Evolutionary conservation across 2,329 filamentous ascomycete genomes (phyloP).

Genomic region (Fusarium longipes): DNA sequence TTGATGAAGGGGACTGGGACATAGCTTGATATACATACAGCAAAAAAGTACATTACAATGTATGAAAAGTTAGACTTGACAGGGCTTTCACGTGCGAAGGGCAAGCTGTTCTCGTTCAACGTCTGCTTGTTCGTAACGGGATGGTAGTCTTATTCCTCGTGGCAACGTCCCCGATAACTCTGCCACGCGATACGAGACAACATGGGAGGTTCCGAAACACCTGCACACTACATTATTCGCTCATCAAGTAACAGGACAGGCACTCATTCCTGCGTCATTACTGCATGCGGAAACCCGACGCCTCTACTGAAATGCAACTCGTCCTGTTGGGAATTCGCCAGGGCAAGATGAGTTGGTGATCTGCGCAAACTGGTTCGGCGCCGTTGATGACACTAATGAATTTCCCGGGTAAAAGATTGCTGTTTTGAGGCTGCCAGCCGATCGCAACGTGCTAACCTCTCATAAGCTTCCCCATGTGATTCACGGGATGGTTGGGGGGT

Average conservation of each 20-base stretch:
- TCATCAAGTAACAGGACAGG: background rate
- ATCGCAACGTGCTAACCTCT: slow-evolving; percentile 2
- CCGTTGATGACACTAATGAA: slow-evolving; percentile 29
- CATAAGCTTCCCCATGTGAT: background rate
- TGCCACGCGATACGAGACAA: slow-evolving; percentile 16
- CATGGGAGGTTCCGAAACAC: slow-evolving; percentile 1
- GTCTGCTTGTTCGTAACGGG: background rate
- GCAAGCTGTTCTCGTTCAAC: slow-evolving; percentile 15
- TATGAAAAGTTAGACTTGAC: background rate
- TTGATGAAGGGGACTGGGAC: slow-evolving; percentile 5
- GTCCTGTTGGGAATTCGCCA: slow-evolving; percentile 1
- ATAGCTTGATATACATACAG: slow-evolving; percentile 25
- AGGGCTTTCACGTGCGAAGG: slow-evolving; percentile 8
- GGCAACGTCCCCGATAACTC: background rate
- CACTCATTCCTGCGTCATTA: slow-evolving; percentile 20
- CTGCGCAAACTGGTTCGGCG: slow-evolving; percentile 8
- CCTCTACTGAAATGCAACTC: slow-evolving; percentile 29
- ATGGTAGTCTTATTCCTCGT: background rate
- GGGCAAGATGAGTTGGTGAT: slow-evolving; percentile 9
- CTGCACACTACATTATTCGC: background rate
- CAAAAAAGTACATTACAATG: slow-evolving; percentile 9
- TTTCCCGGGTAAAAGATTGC: slow-evolving; percentile 4
- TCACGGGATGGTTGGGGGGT: slow-evolving; percentile 16
- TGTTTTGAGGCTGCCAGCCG: background rate
- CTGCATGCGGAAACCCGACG: slow-evolving; percentile 19